Base-by-base conservation (phyloP, 139 green algal genomes). In the Tetradesmus obliquus region DNA sequence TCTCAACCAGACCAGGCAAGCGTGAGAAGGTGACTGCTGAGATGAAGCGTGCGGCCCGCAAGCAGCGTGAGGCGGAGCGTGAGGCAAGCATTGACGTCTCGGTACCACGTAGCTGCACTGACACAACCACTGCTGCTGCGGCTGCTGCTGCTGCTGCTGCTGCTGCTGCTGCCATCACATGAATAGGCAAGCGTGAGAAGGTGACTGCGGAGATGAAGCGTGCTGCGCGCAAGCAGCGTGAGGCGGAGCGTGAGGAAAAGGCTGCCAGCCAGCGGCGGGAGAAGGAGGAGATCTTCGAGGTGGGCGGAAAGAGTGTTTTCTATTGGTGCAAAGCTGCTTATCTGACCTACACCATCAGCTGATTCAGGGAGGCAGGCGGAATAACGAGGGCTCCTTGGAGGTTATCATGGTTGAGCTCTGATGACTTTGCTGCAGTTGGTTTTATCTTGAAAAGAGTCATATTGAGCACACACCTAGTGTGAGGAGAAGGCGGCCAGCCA, bases 241-340 rank as follows among this genome's bases (percentile, higher is more conserved):
- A 95, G n/a, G 88, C 90, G 10, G 84, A 88, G 51, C 91, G 93
- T 15, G 84, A 94, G 76, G 95, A 94, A 54, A 95, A 94, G 66
- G 94, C 88, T 3, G 91, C 88, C 7, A 51, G 55, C 3, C 19
- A 91, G 22, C 84, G 88, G 57, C 76, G 83, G 15, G 94, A 96
- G 54, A 88, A 89, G 51, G 96, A 99, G 93, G 98, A 99, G 89
- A 99, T 99, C 76, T 97, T 99, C 45, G 98, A 99, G 92, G 96
- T 99, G 6, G 5, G 72, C 51, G 84, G 51, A 5, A 84, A 20
- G 9, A 54, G 53, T 2, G 74, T 17, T n/a, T 20, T 60, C n/a
- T 2, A n/a, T 66, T 20, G 7, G 19, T 82, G 60, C 32, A 45
- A 45, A 45, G 32, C 32, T 45, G 32, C 32, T 45, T 45, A 45